These are phyloP conservation scores for Cudoniella acicularis DNA, from an alignment of 495 filamentous ascomycete species.

Conservation along the genomic window DNA sequence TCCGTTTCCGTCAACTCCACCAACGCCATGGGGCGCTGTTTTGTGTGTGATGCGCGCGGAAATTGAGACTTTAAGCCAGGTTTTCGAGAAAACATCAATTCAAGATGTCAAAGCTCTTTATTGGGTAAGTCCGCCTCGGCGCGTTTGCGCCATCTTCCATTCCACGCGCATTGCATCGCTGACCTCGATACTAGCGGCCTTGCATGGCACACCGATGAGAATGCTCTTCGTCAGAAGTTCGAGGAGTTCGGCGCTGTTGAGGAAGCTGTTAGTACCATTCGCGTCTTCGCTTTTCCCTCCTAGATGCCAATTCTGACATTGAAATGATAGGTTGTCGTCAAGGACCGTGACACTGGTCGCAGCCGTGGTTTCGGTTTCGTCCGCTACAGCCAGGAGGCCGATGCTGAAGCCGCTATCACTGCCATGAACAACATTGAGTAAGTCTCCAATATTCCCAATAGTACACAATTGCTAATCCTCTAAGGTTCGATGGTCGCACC, in stretches of 20 bases:
- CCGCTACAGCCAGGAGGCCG: conserved; percentile 73
- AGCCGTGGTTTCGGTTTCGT: conserved; percentile 98
- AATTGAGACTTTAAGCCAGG: conserved; percentile 32
- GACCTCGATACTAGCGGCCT: conserved; percentile 65
- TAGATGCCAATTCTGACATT: conserved; percentile 5
- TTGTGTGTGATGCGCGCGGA: conserved; percentile 28
- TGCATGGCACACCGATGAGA: conserved; percentile 95
- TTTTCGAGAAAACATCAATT: conserved; percentile 19
- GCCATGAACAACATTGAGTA: conserved; percentile 95
- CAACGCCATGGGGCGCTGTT: conserved; percentile 25
- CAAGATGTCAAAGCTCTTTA: conserved; percentile 85
- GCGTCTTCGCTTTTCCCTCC: neutral
- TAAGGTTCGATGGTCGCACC: conserved; percentile 89
- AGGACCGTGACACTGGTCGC: conserved; percentile 92
- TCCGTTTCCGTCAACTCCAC: conserved; percentile 22
- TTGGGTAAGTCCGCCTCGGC: conserved; percentile 63
- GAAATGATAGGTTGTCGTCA: conserved; percentile 77
- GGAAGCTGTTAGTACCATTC: conserved; percentile 72
- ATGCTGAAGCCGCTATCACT: conserved; percentile 76
- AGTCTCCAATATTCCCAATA: conserved; percentile 25
- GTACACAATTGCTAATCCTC: conserved; percentile 6
- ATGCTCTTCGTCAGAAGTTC: conserved; percentile 77
- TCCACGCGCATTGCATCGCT: conserved; percentile 17
- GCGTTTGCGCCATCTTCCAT: conserved; percentile 12
- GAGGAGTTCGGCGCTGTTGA: conserved; percentile 83